Evolutionary conservation across 768 basidiomycete species (phyloP).

Genomic region (Tulasnella sp.): DNA sequence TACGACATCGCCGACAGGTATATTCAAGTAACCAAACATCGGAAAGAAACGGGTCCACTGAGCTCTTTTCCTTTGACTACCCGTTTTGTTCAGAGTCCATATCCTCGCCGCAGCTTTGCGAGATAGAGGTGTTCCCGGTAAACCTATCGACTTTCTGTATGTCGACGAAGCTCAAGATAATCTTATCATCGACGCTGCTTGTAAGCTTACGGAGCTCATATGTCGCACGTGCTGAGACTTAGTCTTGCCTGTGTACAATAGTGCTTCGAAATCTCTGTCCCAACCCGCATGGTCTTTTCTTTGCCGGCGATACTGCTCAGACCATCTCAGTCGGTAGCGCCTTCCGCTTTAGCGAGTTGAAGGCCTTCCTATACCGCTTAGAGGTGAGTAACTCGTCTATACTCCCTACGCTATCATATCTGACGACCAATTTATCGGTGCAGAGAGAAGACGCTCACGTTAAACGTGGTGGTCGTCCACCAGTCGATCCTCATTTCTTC

Average conservation of each 20-base stretch:
- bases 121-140: conserved; percentile 26
- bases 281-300: conserved; percentile 8
- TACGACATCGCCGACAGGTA: conserved; percentile 53
- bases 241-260: not conserved
- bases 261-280: conserved; percentile 1
- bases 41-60: not conserved
- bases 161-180: conserved; percentile 69
- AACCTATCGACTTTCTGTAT: conserved; percentile 49
- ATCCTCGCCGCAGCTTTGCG: conserved; percentile 31
- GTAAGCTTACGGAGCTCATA: conserved; percentile 28
- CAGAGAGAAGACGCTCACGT: conserved; percentile 6
- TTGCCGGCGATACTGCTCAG: conserved; percentile 58
- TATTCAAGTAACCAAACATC: not conserved
- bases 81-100: conserved; percentile 32
- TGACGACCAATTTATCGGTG: not conserved
- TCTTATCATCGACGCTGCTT: conserved; percentile 47
- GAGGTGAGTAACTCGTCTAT: conserved; percentile 34
- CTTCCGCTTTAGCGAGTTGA: conserved; percentile 60
- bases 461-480: not conserved
- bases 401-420: not conserved
- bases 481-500: conserved; percentile 27
- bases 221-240: not conserved
- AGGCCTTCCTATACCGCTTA: conserved; percentile 49
- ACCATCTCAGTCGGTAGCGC: conserved; percentile 63
- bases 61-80: conserved; percentile 22